Base-by-base conservation (phyloP, 2,329 filamentous ascomycete genomes). In the Chrysoporthe puriensis region DNA sequence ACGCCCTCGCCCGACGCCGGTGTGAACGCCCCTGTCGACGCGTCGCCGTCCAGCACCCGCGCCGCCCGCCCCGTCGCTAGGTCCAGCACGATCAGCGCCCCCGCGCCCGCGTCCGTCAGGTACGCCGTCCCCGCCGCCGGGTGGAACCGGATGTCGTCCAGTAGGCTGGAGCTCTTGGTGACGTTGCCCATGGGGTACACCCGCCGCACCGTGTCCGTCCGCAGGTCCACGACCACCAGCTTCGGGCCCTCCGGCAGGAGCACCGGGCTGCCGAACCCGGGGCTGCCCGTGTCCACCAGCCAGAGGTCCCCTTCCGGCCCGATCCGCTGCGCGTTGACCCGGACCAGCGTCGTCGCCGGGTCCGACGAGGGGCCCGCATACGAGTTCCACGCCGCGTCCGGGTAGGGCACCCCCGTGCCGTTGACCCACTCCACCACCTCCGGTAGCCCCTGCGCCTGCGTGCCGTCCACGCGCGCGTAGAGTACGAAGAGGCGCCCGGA, bases 371-470 rank as follows among this genome's bases (percentile, higher is more conserved):
- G 7, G 6, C 57, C 67, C 13, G 60, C 52, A 52, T 67, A 69
- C 4, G 64, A 67, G 44, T 69, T 69, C 68, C 68, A 69, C 14
- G n/a, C 3, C 5, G 64, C 52, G 44, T 69, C 58, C 8, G 68
- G 68, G 50, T 64, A 69, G 4, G 64, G 62, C 8, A 62, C 14
- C 8, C 50, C 57, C 6, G 68, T 69, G 43, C 50, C 57, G 48
- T 69, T 69, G 68, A 64, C 44, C 67, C 67, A 69, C 36, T 69
- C 67, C 6, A 69, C 67, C 26, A 69, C 61, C 36, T 69, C 67
- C 3, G 67, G 67, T 1, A 64, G 61, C 6, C 67, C 67, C 21
- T 64, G 56, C 0, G 67, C 67, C 50, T 66, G 64, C 1, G 67
- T 69, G 36, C 67, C 64, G 64, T 69, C 67, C 16, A 69, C 64